Base-by-base conservation (phyloP, 768 basidiomycete genomes). In the Cubamyces sp. region DNA sequence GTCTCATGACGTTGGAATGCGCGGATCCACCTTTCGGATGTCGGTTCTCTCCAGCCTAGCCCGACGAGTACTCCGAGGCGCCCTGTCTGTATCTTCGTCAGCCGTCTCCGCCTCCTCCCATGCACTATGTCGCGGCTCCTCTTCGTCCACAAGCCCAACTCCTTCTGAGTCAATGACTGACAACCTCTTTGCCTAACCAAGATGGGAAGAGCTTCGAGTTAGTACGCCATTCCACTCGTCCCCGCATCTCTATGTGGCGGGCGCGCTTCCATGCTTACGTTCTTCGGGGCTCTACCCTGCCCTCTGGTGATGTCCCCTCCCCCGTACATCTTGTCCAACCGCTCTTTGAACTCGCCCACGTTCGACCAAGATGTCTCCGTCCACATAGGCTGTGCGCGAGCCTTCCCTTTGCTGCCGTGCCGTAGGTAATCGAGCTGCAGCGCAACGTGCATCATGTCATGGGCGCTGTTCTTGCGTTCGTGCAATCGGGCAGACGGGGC, bases 321-420 rank as follows among this genome's bases (percentile, higher is more conserved):
- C 18, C 66, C 66, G 26, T 63, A 60, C 23, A 54, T 47, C 5
- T 21, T 23, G 56, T 68, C 66, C 46, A 65, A 23, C 43, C 66
- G 57, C 50, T 62, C 61, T 56, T 68, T 68, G 51, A 68, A 61
- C 61, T 60, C 58, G 49, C 60, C 64, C 41, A 56, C 59, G 52
- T 61, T 64, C 28, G 66, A 68, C 61, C 61, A 68, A 5, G 51
- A 61, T 5, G 61, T 26, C 28, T 52, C 30, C 45, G 59, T 60
- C 63, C 53, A 60, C 12, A 39, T 23, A 18, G 43, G 47, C 26
- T 55, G 34, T n/a, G 59, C 64, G 23, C 58, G 64, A 2, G 45
- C 34, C 40, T 61, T 64, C 23, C 64, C 64, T 25, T 53, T 64
- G 37, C 54, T 34, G 18, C 50, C 16, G 7, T 40, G 52, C 46